Conservation (phyloP, 2,329 filamentous ascomycete genomes). For the Juglanconis juglandina region DNA sequence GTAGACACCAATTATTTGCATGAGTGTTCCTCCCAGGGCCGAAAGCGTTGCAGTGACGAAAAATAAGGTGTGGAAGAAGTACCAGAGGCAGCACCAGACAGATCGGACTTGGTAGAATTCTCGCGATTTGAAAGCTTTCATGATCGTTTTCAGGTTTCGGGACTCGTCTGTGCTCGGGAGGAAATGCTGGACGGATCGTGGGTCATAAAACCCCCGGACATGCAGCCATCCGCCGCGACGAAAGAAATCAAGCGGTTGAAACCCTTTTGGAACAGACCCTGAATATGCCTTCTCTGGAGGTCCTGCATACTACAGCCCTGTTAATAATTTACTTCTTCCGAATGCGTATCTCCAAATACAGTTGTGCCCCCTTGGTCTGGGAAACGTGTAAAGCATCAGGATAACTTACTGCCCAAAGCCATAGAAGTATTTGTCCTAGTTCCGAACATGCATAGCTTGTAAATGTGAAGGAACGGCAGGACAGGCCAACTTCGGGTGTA, state of each 20-base stretch:
- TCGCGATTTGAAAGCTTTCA: background rate
- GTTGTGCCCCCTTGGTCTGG: too few relatives aligned
- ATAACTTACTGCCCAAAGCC: constrained; percentile 25
- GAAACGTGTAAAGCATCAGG: background rate
- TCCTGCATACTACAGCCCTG: too few relatives aligned
- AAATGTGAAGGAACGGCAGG: constrained; percentile 24
- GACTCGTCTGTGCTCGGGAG: background rate
- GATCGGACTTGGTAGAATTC: background rate
- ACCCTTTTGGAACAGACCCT: background rate
- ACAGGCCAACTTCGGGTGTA: constrained; percentile 23
- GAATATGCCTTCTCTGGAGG: too few relatives aligned
- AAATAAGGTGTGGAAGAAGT: constrained; percentile 18
- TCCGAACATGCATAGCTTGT: constrained; percentile 19
- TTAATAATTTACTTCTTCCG: too few relatives aligned
- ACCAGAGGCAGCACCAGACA: constrained; percentile 20
- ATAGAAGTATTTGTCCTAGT: constrained; percentile 21
- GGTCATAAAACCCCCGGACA: constrained; percentile 20
- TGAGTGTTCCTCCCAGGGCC: constrained; percentile 23
- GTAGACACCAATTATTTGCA: constrained; percentile 27
- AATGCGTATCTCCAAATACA: too few relatives aligned
- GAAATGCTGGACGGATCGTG: constrained; percentile 18
- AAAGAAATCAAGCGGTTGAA: constrained; percentile 12
- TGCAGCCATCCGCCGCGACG: constrained; percentile 22
- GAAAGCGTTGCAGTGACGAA: constrained; percentile 41
- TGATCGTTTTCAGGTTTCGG: background rate